These are phyloP conservation scores for Serendipita sp. DNA, from an alignment of 768 basidiomycete species.

Conservation along the genomic window DNA sequence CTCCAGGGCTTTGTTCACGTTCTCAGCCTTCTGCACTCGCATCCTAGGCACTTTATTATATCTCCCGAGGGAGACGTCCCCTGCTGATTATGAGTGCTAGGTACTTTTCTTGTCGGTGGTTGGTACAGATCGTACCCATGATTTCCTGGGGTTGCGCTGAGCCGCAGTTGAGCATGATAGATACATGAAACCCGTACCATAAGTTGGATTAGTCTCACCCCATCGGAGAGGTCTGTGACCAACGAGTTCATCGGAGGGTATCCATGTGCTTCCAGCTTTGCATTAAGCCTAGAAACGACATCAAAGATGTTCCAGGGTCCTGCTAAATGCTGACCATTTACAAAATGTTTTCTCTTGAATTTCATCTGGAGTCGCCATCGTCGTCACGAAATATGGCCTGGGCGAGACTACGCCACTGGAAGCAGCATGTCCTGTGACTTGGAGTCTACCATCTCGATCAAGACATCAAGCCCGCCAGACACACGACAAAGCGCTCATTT, in stretches of 20 bases:
- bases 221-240: constrained; percentile 83
- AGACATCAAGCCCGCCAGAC: background rate
- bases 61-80: constrained; percentile 82
- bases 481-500: constrained; percentile 9
- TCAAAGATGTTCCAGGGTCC: constrained; percentile 8
- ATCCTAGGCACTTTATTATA: constrained; percentile 85
- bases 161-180: too few species aligned
- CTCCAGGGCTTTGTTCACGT: constrained; percentile 90
- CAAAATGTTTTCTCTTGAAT: constrained; percentile 76
- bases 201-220: constrained; percentile 87
- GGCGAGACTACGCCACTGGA: background rate
- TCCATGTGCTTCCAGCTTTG: constrained; percentile 74
- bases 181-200: constrained; percentile 39
- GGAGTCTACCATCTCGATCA: constrained; percentile 1
- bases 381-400: background rate
- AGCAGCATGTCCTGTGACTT: constrained; percentile 4
- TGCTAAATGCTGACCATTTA: constrained; percentile 48
- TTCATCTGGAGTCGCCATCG: constrained; percentile 17
- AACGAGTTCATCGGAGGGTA: constrained; percentile 82
- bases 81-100: constrained; percentile 23
- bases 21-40: constrained; percentile 95
- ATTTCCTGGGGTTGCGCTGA: too few species aligned
- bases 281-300: constrained; percentile 64
- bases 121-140: too few species aligned
- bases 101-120: background rate